Conservation (phyloP, 306 rosid species). For the Nissolia schottii region DNA sequence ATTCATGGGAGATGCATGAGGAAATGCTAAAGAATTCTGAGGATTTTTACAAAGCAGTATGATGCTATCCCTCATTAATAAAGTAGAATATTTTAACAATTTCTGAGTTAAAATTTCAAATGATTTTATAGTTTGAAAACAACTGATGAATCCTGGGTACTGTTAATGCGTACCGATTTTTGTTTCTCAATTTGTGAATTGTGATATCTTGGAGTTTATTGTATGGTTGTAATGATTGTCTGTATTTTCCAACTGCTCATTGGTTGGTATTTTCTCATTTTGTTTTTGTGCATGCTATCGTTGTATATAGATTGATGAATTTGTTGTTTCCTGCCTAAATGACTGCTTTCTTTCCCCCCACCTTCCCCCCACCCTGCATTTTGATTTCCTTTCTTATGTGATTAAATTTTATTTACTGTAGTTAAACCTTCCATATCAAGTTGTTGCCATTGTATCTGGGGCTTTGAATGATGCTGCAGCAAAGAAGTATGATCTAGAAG, state of each 20-base stretch:
- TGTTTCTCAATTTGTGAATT: not conserved
- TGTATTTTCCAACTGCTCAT: not conserved
- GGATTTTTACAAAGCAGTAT: conserved; percentile 76
- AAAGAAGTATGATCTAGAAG: conserved; percentile 93
- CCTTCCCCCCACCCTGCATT: not conserved
- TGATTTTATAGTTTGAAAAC: not conserved
- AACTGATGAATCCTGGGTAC: not conserved
- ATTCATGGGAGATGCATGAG: conserved; percentile 94
- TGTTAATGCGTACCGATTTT: not conserved
- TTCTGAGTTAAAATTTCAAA: not conserved
- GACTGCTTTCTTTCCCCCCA: not conserved
- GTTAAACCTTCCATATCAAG: conserved; percentile 81
- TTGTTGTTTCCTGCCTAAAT: conserved; percentile 5
- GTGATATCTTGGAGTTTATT: not conserved
- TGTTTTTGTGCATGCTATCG: not conserved
- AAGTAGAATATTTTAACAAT: not conserved
- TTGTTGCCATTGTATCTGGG: conserved; percentile 90
- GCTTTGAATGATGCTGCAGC: conserved; percentile 98
- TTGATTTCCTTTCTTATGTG: not conserved
- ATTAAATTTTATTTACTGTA: conserved; percentile 29
- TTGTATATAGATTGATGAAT: not conserved
- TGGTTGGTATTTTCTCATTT: not conserved
- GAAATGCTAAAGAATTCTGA: conserved; percentile 93
- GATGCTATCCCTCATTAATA: not conserved
- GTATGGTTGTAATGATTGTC: not conserved